Base-by-base conservation (phyloP, 2,329 filamentous ascomycete species). In the Xylaria polymorpha region DNA sequence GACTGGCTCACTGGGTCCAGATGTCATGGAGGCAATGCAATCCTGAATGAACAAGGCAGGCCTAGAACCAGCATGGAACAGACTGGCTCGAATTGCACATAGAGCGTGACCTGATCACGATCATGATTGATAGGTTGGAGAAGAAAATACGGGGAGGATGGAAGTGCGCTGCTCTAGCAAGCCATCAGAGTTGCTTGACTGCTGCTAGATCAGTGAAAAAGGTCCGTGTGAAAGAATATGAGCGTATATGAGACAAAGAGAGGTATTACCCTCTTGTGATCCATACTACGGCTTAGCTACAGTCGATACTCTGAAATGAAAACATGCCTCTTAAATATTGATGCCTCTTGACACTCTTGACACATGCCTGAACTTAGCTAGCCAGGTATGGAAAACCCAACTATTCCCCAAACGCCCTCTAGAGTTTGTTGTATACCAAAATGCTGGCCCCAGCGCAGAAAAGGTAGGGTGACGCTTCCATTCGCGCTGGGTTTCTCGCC, bases 1-100 rank as follows among this genome's bases (percentile, higher is more conserved):
- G 35, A 25, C 44, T 25, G 53, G 65, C 60, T 69, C 69, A 50
- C 39, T 71, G 29, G 62, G 64, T 22, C 60, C 69, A 4, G 55
- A 57, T 57, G 55, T 57, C 14, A 43, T 57, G 25, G 55, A 57
- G 35, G 53, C 25, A 29, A n/a, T 39, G 57, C 10, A 15, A 44
- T 12, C 18, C 22, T 48, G 4, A 39, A 8, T 10, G 9, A 43
- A 15, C 18, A 25, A 35, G 8, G 32, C 18, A 57, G 1, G 39
- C 12, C 2, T 15, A 32, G 46, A 29, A 44, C 32, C 12, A 20
- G 41, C 35, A 43, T 15, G 8, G 12, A 46, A 50, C 37, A 22
- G 32, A 29, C 25, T 29, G 25, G 25, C 25, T 29, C 25, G 25
- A 29, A 29, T 29, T 29, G 4, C 25, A 29, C 25, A 29, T 29